phyloP scores from a whole-genome alignment of 208 protist genomes.

The Sergeia podlipaevii region DNA sequence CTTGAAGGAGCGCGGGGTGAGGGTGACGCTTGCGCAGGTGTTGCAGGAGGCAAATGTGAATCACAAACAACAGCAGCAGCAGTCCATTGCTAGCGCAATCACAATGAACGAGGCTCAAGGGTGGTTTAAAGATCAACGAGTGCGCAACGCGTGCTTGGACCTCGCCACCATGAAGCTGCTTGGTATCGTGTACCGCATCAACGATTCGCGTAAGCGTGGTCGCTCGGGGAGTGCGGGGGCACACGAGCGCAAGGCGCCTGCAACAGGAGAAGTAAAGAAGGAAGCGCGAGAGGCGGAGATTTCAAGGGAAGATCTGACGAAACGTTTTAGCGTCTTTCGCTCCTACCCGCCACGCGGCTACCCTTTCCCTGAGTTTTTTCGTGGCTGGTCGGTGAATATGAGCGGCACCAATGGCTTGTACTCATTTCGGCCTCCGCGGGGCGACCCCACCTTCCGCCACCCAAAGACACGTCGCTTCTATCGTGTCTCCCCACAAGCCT shows the following conservation, averaged over 20 bases:
- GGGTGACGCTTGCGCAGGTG: constrained; percentile 18
- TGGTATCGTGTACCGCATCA: constrained; percentile 37
- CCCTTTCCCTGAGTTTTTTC: constrained; percentile 22
- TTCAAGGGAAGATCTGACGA: neutral
- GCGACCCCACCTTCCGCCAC: constrained; percentile 26
- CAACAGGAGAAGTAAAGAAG: neutral
- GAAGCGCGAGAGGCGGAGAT: constrained; percentile 4
- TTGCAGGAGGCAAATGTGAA: constrained; percentile 25
- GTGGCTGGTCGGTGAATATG: constrained; percentile 26
- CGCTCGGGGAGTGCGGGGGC: neutral
- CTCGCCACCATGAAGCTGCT: constrained; percentile 49
- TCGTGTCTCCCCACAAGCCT: constrained; percentile 64
- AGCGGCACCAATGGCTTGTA: constrained; percentile 28
- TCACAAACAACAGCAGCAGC: constrained; percentile 1
- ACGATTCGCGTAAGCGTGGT: constrained; percentile 7
- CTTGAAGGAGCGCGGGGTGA: constrained; percentile 24
- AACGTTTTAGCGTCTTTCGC: neutral
- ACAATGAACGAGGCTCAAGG: constrained; percentile 18
- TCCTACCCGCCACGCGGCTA: constrained; percentile 16
- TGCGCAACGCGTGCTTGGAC: constrained; percentile 57
- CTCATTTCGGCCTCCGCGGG: constrained; percentile 13
- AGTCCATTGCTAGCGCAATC: neutral
- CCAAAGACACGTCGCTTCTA: constrained; percentile 47
- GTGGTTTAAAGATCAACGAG: constrained; percentile 69
- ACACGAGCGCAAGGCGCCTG: constrained; percentile 1